Base-by-base conservation (phyloP, 1,139 yeast species). In the Yamadazyma taylorii region DNA sequence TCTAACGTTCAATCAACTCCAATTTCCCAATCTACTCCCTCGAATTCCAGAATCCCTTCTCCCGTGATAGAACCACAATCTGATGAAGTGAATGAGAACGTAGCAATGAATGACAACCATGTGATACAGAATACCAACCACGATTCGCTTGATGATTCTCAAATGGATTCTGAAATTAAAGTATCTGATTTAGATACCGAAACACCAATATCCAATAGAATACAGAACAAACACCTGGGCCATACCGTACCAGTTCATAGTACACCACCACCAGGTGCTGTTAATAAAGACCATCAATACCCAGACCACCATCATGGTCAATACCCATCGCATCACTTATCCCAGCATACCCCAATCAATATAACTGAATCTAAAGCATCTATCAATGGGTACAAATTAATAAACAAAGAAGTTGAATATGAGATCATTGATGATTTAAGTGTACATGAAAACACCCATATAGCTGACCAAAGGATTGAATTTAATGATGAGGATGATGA, bases 391-490 rank as follows among this genome's bases (percentile, higher is more conserved):
- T 68, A 57, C 46, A 61, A 50, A 33, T 63, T 69, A 41, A 58
- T 69, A 13, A 58, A 60, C 36, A 58, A 61, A n/a, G 41, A 45
- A 41, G 36, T 46, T 1, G 39, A 42, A 11, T 33, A 36, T 13
- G 40, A 38, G 22, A 28, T 33, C 7, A 25, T 36, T 10, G 36
- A 48, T 24, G 55, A 52, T 35, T 21, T 36, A 51, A 57, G 69
- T 12, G 69, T 68, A 1, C 71, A 70, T 1, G 56, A 47, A 2
- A 61, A 59, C 38, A 47, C 61, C 4, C 75, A 69, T 46, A 47
- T 68, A 25, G 75, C 66, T 1, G 75, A 69, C 47, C 66, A 62
- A 38, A 53, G 75, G 27, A 68, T 69, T 27, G 34, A n/a, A 5
- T 21, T 16, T 13, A 34, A 24, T 4, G 34, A 32, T 14, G 71